phyloP scores from a whole-genome alignment of 768 basidiomycete species.

The Pleurotus platypus region DNA sequence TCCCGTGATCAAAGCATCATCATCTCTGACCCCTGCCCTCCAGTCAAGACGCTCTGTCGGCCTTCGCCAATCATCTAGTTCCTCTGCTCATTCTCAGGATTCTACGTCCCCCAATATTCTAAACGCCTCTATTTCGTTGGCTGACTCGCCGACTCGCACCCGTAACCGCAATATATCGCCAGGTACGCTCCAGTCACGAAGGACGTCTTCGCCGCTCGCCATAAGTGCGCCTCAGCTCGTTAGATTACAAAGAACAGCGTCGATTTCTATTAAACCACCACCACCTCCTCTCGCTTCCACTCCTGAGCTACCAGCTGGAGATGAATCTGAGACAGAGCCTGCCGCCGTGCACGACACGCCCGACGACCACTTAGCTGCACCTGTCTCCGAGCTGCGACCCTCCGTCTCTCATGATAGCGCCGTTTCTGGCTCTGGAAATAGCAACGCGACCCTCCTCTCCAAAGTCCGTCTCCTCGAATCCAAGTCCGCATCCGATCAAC shows the following conservation, averaged over 20 bases:
- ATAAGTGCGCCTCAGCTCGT: not conserved
- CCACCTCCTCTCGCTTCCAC: not conserved
- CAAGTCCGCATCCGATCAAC: constrained; percentile 82
- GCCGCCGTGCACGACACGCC: not conserved
- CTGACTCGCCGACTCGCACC: not conserved
- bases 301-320: not conserved
- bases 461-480: constrained; percentile 84
- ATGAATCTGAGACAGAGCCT: not conserved
- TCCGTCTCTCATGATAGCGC: constrained; percentile 1
- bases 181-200: not conserved
- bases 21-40: not conserved
- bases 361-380: not conserved
- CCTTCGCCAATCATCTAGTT: constrained; percentile 2
- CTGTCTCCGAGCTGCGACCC: not conserved
- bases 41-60: constrained; percentile 1
- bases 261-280: constrained; percentile 4
- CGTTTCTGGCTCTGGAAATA: constrained; percentile 5
- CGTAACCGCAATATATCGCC: constrained; percentile 3
- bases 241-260: not conserved
- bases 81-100: constrained; percentile 2
- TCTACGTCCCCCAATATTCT: not conserved
- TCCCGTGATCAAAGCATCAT: not conserved
- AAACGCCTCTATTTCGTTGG: not conserved
- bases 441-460: constrained; percentile 4
- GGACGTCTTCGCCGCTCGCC: constrained; percentile 5